These are phyloP conservation scores for Ceratocystis variospora DNA, from an alignment of 2,329 filamentous ascomycete species.

Conservation along the genomic window DNA sequence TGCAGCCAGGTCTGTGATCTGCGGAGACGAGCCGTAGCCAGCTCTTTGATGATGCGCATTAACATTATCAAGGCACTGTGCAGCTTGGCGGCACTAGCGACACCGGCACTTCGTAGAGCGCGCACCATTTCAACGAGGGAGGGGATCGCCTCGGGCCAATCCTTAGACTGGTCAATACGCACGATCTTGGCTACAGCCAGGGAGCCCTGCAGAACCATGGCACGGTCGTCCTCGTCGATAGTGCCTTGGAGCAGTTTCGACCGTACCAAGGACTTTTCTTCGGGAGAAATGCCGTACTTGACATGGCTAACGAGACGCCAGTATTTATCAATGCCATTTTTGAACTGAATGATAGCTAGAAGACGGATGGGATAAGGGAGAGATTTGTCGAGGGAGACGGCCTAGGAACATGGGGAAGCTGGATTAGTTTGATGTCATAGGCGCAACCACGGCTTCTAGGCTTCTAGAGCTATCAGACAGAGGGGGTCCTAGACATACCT, in stretches of 20 bases:
- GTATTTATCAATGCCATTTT: constrained; percentile 90
- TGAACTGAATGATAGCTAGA: constrained; percentile 83
- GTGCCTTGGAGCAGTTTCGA: constrained; percentile 62
- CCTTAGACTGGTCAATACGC: constrained; percentile 73
- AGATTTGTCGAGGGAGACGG: constrained; percentile 66
- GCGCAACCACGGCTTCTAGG: not conserved
- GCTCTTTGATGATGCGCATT: constrained; percentile 78
- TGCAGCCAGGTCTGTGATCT: constrained; percentile 65
- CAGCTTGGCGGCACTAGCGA: constrained; percentile 38
- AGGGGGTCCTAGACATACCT: constrained; percentile 34
- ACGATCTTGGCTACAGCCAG: constrained; percentile 78
- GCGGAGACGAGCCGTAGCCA: constrained; percentile 64
- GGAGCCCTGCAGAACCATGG: constrained; percentile 75
- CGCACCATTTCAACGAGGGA: constrained; percentile 53
- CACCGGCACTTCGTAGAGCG: constrained; percentile 29
- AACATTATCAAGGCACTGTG: constrained; percentile 61
- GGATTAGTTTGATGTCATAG: constrained; percentile 13
- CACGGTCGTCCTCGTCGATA: constrained; percentile 59
- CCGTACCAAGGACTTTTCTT: constrained; percentile 67
- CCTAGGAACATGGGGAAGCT: constrained; percentile 32
- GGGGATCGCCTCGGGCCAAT: constrained; percentile 58
- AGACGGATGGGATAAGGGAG: constrained; percentile 69
- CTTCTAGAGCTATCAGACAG: not conserved
- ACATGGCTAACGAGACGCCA: constrained; percentile 54
- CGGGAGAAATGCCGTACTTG: constrained; percentile 53